These are phyloP conservation scores for Camellia sinensis DNA, from an alignment of 148 eudicot species.

Conservation along the genomic window DNA sequence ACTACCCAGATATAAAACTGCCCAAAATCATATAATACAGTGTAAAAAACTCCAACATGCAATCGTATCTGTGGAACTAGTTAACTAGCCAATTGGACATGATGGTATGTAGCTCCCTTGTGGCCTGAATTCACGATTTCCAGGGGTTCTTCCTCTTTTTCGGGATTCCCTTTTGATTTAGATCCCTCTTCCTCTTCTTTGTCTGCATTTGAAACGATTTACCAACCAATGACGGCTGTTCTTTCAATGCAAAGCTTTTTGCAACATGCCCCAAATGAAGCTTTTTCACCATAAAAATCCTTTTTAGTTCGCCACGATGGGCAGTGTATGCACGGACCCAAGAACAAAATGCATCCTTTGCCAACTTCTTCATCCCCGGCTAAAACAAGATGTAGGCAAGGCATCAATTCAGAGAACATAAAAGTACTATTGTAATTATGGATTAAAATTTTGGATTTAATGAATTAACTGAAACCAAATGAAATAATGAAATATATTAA, in stretches of 20 bases:
- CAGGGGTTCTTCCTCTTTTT: conserved; percentile 51
- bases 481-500: neutral
- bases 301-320: conserved; percentile 83
- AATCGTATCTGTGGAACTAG: too few species aligned
- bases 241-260: conserved; percentile 78
- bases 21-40: neutral
- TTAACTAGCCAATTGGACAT: neutral
- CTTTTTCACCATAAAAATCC: conserved; percentile 83
- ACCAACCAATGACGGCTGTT: conserved; percentile 81
- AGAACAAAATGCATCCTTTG: conserved; percentile 73
- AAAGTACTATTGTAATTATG: neutral
- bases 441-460: neutral
- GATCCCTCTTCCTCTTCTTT: conserved; percentile 67
- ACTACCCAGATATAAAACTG: neutral
- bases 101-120: conserved; percentile 9
- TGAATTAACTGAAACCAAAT: neutral
- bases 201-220: conserved; percentile 54
- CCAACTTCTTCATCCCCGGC: conserved; percentile 64
- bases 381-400: conserved; percentile 20
- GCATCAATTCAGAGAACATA: conserved; percentile 9
- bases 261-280: conserved; percentile 93
- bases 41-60: neutral
- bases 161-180: conserved; percentile 42
- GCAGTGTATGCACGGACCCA: conserved; percentile 96
- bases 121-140: conserved; percentile 30